Conservation (phyloP, 2,329 filamentous ascomycete genomes). For the Neoascochyta sp. region DNA sequence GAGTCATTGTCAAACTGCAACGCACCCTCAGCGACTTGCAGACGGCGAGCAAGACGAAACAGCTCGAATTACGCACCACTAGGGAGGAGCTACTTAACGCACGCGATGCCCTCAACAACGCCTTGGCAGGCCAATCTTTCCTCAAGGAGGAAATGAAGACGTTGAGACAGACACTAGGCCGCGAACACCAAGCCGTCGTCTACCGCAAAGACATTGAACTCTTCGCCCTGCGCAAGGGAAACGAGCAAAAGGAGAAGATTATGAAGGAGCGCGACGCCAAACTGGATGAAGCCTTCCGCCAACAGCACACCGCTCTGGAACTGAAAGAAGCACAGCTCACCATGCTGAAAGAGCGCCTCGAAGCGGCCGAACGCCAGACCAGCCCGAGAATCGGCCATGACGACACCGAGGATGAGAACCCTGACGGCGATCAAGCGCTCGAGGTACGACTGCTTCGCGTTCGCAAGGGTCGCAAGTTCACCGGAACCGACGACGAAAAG, state of each 20-base stretch:
- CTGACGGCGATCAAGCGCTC: constrained; percentile 27
- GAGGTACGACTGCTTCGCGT: constrained; percentile 30
- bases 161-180: constrained; percentile 28
- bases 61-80: constrained; percentile 21
- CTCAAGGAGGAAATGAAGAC: constrained; percentile 31
- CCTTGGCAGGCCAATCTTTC: constrained; percentile 26
- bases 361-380: constrained; percentile 21
- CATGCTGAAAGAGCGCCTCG: constrained; percentile 27
- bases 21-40: constrained; percentile 22
- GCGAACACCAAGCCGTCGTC: constrained; percentile 32
- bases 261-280: constrained; percentile 30
- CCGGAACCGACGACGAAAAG: constrained; percentile 24
- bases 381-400: constrained; percentile 14
- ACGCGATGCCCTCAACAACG: constrained; percentile 27
- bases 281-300: constrained; percentile 21
- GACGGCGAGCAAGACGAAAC: constrained; percentile 25
- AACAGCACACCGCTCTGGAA: constrained; percentile 26
- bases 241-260: constrained; percentile 34
- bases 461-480: constrained; percentile 23
- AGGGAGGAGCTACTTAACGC: constrained; percentile 28
- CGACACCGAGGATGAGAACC: constrained; percentile 7
- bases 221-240: constrained; percentile 35
- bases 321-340: constrained; percentile 30
- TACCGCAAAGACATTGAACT: constrained; percentile 39
- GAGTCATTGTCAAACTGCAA: constrained; percentile 29